Conservation (phyloP, 108 stramenopile species). For the Aurantiochytrium sp. region DNA sequence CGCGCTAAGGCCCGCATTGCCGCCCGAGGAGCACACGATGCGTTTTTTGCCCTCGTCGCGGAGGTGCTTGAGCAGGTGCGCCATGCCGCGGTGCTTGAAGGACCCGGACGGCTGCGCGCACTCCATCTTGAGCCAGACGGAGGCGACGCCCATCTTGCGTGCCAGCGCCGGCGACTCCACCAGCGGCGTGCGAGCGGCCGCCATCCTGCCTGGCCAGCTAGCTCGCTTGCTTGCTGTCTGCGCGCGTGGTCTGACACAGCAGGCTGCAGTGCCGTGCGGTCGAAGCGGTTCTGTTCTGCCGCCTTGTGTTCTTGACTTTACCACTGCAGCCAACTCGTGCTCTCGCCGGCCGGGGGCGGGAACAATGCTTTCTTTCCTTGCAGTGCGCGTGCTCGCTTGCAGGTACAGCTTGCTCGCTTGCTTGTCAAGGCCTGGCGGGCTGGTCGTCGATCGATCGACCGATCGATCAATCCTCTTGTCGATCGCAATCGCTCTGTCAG, state of each 20-base stretch:
- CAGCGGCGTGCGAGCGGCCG: not conserved
- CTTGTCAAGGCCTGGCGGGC: too few species aligned
- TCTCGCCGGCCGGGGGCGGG: too few species aligned
- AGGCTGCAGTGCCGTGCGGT: too few species aligned
- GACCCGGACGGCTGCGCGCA: conserved; percentile 26
- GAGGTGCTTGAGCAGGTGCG: not conserved
- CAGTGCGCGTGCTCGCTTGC: too few species aligned
- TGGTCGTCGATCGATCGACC: too few species aligned
- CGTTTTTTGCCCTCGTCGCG: not conserved
- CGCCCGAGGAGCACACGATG: conserved; percentile 26
- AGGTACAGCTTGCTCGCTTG: too few species aligned
- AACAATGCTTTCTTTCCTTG: too few species aligned
- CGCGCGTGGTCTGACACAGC: not conserved
- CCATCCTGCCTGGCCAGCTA: not conserved
- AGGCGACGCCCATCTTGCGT: not conserved
- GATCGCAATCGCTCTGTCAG: too few species aligned
- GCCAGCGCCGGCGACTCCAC: not conserved
- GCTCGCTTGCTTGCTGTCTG: not conserved
- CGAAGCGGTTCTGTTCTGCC: too few species aligned
- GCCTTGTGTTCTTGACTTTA: too few species aligned
- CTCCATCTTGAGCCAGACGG: conserved; percentile 31
- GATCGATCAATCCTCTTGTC: too few species aligned
- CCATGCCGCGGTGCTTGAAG: conserved; percentile 36
- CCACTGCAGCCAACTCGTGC: too few species aligned
- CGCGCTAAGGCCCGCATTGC: conserved; percentile 51